Evolutionary conservation across 352 stramenopile species (phyloP), one percentile per base, ranked within the genome.

Genomic region (Globisporangium carolinianum): DNA sequence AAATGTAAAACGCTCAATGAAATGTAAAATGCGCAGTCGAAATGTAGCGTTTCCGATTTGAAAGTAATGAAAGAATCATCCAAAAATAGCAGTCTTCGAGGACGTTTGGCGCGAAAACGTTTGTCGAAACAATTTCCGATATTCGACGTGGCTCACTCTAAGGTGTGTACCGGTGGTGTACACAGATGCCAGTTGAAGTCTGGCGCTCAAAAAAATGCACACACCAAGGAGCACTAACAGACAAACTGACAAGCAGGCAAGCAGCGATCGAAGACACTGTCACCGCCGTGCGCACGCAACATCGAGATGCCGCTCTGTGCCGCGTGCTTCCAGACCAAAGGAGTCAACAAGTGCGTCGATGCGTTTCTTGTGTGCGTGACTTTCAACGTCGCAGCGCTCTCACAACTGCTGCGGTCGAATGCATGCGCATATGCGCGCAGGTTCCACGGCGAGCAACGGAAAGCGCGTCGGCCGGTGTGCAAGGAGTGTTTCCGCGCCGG

Each of bases 401-500:
- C 24, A 32, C 24, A 32, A 32, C 24, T 32, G 2, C 24, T 32
- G 24, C 3, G 24, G 24, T 32, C 3, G 24, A 32, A 32, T 32
- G 24, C 24, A 32, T 32, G 24, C 24, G 24, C 24, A 32, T 32
- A 54, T 48, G 12, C 12, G 36, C 18, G 36, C 64, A 87, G 78
- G 49, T 88, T 88, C 67, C 76, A 84, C 62, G 70, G 68, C 8
- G 68, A 79, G 52, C 76, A 88, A 60, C 68, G 72, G 24, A 67
- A 72, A 48, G 55, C 76, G 45, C 65, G 58, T 18, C 71, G 71
- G 24, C 81, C 81, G 46, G 69, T 91, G 51, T 91, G 78, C 69
- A 91, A 91, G 57, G 76, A 91, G 52, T 91, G 81, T 37, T 83
- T 89, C 47, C 76, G 81, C 47, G 60, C 62, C 1, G 78, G 75